Conservation (phyloP, 257 asterid genomes). For the Prunella vulgaris region DNA sequence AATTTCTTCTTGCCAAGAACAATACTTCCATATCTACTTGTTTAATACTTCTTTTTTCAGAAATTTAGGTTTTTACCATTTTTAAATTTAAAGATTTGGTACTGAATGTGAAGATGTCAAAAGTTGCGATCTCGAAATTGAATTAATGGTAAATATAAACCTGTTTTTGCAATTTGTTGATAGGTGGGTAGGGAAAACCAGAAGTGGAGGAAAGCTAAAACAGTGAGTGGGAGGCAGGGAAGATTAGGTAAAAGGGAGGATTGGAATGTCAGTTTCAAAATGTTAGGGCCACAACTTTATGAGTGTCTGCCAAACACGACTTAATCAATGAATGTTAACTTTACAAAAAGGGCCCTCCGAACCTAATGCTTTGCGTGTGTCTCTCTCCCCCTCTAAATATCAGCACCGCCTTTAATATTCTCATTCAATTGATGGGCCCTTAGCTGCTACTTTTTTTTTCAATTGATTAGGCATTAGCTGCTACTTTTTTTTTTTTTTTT, state of each 20-base stretch:
- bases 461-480: too few species aligned
- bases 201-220: neutral
- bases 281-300: conserved; percentile 6
- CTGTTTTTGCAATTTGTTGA: too few species aligned
- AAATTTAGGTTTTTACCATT: too few species aligned
- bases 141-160: too few species aligned
- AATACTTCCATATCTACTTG: too few species aligned
- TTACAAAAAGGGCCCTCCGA: neutral
- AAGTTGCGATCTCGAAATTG: too few species aligned
- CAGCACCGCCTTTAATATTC: neutral
- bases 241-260: conserved; percentile 4
- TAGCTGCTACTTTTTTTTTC: too few species aligned
- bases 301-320: conserved; percentile 16
- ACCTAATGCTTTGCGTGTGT: conserved; percentile 18
- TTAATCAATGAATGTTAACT: conserved; percentile 1
- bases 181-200: neutral
- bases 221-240: neutral
- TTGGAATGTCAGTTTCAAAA: conserved; percentile 12
- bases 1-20: too few species aligned
- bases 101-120: too few species aligned
- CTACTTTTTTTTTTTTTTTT: too few species aligned
- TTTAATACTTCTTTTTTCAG: too few species aligned
- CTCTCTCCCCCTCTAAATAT: neutral
- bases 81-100: too few species aligned
- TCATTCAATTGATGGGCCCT: neutral